Conservation (phyloP, 148 eudicot species). For the Silene latifolia region DNA sequence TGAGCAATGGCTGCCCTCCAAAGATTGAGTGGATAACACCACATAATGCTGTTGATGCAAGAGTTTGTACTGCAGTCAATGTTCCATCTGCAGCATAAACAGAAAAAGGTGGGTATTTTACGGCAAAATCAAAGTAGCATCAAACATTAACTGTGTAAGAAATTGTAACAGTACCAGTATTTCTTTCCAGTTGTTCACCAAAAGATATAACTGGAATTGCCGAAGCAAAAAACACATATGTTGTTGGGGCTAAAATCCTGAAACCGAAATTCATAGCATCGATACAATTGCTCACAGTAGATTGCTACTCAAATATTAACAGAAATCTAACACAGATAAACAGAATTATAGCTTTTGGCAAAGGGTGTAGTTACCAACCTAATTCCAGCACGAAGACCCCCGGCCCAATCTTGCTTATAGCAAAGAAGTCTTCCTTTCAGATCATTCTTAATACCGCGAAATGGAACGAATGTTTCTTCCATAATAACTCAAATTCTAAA, state of each 20-base stretch:
- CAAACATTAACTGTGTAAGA: conserved; percentile 8
- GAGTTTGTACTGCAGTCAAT: conserved; percentile 95
- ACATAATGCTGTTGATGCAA: conserved; percentile 90
- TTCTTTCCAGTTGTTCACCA: conserved; percentile 95
- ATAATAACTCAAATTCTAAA: conserved; percentile 34
- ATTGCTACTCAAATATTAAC: neutral
- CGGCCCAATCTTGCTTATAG: conserved; percentile 97
- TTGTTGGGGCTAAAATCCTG: conserved; percentile 97
- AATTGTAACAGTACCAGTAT: conserved; percentile 48
- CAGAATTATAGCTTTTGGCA: neutral
- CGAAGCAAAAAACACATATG: conserved; percentile 96
- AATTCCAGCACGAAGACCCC: conserved; percentile 87
- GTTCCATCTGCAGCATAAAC: conserved; percentile 56
- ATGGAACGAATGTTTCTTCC: conserved; percentile 96
- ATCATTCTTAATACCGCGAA: conserved; percentile 94
- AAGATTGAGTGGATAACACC: conserved; percentile 90
- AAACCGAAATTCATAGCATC: conserved; percentile 11
- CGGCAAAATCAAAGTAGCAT: conserved; percentile 5
- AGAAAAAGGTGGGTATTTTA: neutral
- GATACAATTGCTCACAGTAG: neutral
- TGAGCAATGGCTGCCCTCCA: conserved; percentile 95
- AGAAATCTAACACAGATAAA: conserved; percentile 1
- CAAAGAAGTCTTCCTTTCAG: conserved; percentile 75
- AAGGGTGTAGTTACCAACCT: conserved; percentile 42
- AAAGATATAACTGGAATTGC: conserved; percentile 99